Percentiles rank a stretch among this genome's conserved stretches.
These are phyloP conservation scores for Aaosphaeria arxii DNA, from an alignment of 2,329 filamentous ascomycete genomes.

Conservation along the genomic window DNA sequence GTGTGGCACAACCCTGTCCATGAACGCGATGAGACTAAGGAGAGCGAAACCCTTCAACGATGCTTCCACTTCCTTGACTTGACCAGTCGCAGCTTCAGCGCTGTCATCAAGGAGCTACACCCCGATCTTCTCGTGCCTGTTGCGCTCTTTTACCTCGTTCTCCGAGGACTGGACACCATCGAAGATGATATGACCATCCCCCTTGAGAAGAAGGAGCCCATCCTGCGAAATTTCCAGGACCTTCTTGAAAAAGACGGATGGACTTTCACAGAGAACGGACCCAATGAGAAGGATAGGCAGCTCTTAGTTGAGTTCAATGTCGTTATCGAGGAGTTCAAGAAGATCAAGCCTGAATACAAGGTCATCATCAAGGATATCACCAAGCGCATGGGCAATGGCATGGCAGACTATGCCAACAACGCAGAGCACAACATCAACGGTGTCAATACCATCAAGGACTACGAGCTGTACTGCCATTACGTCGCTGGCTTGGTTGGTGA, in stretches of 20 bases:
- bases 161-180: conserved; percentile 94
- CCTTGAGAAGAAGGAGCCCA: conserved; percentile 75
- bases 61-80: conserved; percentile 84
- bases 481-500: conserved; percentile 98
- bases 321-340: conserved; percentile 81
- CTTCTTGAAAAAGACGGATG: conserved; percentile 81
- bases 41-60: conserved; percentile 68
- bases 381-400: conserved; percentile 93
- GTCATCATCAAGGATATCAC: conserved; percentile 91
- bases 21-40: conserved; percentile 71
- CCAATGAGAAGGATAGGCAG: conserved; percentile 90
- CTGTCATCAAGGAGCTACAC: conserved; percentile 94
- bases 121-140: conserved; percentile 89
- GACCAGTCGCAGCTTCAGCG: conserved; percentile 89
- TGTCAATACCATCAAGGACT: conserved; percentile 80
- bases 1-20: conserved; percentile 95
- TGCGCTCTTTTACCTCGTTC: conserved; percentile 85
- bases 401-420: conserved; percentile 92
- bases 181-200: conserved; percentile 97
- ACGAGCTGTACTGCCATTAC: conserved; percentile 97
- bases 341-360: conserved; percentile 79
- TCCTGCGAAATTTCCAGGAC: conserved; percentile 78
- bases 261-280: conserved; percentile 82
- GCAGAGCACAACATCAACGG: conserved; percentile 77
- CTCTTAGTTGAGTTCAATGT: conserved; percentile 89